A percentile compares a stretch with the other conserved stretches of the same genome.
These are phyloP conservation scores for Diplosphaera chodatii DNA, from an alignment of 139 green algal genomes.

Conservation along the genomic window DNA sequence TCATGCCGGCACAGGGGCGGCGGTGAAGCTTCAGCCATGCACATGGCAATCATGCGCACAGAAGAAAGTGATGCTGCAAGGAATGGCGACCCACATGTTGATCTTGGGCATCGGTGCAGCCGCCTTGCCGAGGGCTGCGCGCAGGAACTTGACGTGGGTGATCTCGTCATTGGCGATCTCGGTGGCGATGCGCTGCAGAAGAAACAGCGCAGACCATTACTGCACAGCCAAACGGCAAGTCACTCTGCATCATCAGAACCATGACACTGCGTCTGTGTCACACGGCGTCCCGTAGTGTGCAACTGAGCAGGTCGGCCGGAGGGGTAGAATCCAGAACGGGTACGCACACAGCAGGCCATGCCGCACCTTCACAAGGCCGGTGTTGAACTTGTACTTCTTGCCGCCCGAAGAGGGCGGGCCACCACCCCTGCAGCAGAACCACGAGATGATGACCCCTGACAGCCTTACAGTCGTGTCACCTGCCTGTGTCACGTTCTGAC, in stretches of 20 bases:
- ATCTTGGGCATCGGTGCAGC: conserved; percentile 15
- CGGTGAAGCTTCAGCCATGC: no score
- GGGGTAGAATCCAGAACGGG: no score
- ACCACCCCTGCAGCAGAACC: neutral
- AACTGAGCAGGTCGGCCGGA: no score
- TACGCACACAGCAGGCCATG: neutral
- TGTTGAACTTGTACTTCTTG: neutral
- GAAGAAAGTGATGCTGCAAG: neutral
- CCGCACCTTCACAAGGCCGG: neutral
- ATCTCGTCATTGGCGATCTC: conserved; percentile 38
- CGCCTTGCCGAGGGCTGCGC: conserved; percentile 18
- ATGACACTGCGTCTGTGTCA: neutral
- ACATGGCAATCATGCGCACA: no score
- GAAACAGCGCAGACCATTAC: neutral
- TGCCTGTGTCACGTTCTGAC: no score
- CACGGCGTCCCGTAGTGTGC: neutral
- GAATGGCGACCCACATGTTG: conserved; percentile 16
- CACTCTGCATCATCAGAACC: no score
- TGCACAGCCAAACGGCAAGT: neutral
- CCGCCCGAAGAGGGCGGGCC: no score
- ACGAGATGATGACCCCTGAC: neutral
- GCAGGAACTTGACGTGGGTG: conserved; percentile 25
- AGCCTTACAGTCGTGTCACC: no score
- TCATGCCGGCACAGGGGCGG: no score
- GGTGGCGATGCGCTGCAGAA: neutral